These are phyloP conservation scores for Exserohilum turcica DNA, from an alignment of 2,329 filamentous ascomycete genomes.

Conservation along the genomic window DNA sequence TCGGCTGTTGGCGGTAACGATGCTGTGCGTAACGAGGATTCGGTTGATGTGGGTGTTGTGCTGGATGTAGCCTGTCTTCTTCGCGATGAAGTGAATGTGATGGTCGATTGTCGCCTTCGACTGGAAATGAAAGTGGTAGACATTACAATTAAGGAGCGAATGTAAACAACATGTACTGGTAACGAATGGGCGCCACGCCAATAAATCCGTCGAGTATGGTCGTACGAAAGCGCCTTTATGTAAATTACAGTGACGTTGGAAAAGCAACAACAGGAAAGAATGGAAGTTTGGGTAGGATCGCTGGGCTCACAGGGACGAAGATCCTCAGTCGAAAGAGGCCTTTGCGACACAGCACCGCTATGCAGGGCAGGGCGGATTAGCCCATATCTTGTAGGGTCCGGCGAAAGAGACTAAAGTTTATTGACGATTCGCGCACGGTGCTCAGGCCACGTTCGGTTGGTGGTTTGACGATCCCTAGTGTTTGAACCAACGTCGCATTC, in stretches of 20 bases:
- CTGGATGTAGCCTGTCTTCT: slow-evolving; percentile 10
- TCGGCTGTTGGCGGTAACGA: slow-evolving; percentile 8
- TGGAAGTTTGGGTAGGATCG: slow-evolving; percentile 16
- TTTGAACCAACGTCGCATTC: slow-evolving; percentile 28
- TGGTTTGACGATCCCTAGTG: slow-evolving; percentile 34
- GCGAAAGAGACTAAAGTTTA: slow-evolving; percentile 31
- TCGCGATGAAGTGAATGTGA: slow-evolving; percentile 12
- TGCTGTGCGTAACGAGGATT: slow-evolving; percentile 2
- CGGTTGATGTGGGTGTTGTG: background rate
- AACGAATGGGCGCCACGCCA: slow-evolving; percentile 11
- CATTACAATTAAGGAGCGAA: slow-evolving; percentile 33
- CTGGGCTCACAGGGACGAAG: slow-evolving; percentile 15
- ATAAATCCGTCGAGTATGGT: slow-evolving; percentile 7
- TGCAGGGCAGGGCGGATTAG: slow-evolving; percentile 23
- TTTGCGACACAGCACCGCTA: slow-evolving; percentile 26
- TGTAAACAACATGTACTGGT: background rate
- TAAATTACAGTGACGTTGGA: background rate
- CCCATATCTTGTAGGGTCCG: slow-evolving; percentile 30
- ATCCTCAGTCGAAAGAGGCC: slow-evolving; percentile 22
- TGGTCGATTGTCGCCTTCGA: slow-evolving; percentile 9
- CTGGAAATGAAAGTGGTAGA: slow-evolving; percentile 25
- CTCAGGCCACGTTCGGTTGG: slow-evolving; percentile 25
- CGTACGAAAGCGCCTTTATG: slow-evolving; percentile 10
- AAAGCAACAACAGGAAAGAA: slow-evolving; percentile 21
- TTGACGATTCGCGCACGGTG: slow-evolving; percentile 27